Conservation (phyloP, 2,329 filamentous ascomycete species). For the Simplicillium sp. region DNA sequence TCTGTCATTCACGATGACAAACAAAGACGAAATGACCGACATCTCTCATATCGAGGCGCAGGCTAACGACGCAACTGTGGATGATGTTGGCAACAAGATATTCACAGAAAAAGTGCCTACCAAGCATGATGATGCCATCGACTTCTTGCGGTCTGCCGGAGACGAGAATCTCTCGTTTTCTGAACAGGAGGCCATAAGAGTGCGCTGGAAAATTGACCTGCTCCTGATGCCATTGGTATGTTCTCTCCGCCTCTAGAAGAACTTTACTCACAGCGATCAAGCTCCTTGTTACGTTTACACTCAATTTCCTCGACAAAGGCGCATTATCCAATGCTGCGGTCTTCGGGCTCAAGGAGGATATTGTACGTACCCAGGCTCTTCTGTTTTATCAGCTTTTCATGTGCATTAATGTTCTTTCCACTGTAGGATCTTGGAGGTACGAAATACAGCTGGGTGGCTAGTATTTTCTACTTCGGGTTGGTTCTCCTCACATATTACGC, state of each 20-base stretch:
- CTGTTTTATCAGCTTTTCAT: no score
- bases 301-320: slow-evolving; percentile 5
- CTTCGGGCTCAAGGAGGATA: slow-evolving; percentile 2
- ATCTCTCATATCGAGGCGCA: no score
- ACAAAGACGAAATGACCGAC: no score
- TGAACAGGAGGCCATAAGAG: no score
- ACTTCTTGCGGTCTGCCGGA: slow-evolving; percentile 3
- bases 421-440: slow-evolving; percentile 4
- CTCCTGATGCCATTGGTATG: slow-evolving; percentile 6
- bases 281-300: slow-evolving; percentile 2
- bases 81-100: no score
- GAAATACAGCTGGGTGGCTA: slow-evolving; percentile 5
- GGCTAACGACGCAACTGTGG: no score
- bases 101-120: no score
- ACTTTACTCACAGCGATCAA: no score
- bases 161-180: slow-evolving; percentile 5
- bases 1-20: no score
- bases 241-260: background rate
- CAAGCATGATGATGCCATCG: no score
- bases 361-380: background rate
- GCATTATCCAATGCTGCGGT: slow-evolving; percentile 3
- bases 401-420: no score
- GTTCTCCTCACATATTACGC: no score
- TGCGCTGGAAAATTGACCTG: slow-evolving; percentile 8
- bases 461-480: slow-evolving; percentile 6